These are phyloP conservation scores for Oryza meyeriana DNA, from an alignment of 176 grass and related monocot genomes.

Conservation along the genomic window DNA sequence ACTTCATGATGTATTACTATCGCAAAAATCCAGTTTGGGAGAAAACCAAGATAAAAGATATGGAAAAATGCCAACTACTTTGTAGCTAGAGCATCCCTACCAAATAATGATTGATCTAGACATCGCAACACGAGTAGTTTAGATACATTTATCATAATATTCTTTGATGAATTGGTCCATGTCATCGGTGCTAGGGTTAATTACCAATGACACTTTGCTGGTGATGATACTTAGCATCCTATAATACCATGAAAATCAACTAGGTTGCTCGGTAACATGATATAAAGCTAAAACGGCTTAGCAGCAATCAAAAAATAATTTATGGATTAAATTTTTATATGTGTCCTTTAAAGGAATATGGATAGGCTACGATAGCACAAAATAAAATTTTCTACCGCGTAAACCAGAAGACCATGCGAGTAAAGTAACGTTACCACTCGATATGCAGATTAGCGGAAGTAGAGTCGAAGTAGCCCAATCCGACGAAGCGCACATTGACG, in stretches of 20 bases:
- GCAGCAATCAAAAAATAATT: too few relatives aligned
- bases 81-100: constrained; percentile 40
- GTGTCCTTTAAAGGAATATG: too few relatives aligned
- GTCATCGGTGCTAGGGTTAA: background rate
- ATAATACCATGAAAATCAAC: background rate
- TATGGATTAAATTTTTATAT: too few relatives aligned
- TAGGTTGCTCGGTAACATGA: too few relatives aligned
- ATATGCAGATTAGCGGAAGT: too few relatives aligned
- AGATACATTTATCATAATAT: constrained; percentile 12
- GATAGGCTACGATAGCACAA: too few relatives aligned
- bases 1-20: background rate
- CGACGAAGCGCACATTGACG: too few relatives aligned
- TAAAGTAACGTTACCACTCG: too few relatives aligned
- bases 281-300: too few relatives aligned
- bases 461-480: too few relatives aligned
- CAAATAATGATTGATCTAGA: constrained; percentile 50
- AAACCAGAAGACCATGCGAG: too few relatives aligned
- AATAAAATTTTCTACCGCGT: too few relatives aligned
- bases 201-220: background rate
- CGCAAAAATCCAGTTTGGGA: constrained; percentile 24
- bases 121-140: constrained; percentile 44
- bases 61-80: constrained; percentile 33
- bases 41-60: background rate
- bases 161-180: background rate
- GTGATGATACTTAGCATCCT: background rate